These are phyloP conservation scores for Pseudocercospora musae DNA, from an alignment of 2,329 filamentous ascomycete species.

Conservation along the genomic window DNA sequence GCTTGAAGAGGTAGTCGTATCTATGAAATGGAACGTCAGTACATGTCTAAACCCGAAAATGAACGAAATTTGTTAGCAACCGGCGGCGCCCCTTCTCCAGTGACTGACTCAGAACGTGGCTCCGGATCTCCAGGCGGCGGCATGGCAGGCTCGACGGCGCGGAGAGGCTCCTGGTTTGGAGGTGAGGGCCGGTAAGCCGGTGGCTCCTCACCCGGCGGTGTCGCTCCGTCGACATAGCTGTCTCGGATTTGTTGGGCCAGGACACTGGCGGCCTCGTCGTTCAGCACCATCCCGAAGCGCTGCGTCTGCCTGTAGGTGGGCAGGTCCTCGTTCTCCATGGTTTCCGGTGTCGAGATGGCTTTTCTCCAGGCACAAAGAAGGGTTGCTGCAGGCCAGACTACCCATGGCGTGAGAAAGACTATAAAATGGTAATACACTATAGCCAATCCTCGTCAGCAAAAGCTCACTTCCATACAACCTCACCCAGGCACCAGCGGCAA, in stretches of 20 bases:
- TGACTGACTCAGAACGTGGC: neutral
- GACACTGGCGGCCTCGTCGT: neutral
- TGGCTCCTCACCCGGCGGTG: neutral
- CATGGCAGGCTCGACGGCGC: neutral
- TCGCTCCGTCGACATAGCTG: neutral
- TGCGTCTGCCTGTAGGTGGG: neutral
- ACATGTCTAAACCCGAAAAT: neutral
- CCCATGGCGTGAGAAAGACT: neutral
- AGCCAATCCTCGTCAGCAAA: constrained; percentile 11
- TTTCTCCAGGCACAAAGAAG: neutral
- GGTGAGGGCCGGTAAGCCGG: neutral
- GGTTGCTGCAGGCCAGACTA: neutral
- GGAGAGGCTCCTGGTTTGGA: neutral
- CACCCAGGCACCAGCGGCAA: constrained; percentile 30
- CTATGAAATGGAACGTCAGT: constrained; percentile 47
- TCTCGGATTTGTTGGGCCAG: neutral
- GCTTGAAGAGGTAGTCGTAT: constrained; percentile 99
- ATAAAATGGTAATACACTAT: constrained; percentile 4
- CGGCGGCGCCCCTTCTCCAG: neutral
- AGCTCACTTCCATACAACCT: constrained; percentile 3
- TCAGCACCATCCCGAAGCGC: neutral
- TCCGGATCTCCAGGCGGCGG: neutral
- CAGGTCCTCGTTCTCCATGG: neutral
- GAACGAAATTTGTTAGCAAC: neutral
- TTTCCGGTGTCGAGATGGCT: neutral